These are phyloP conservation scores for Oxyria digyna DNA, from an alignment of 148 eudicot species.

Conservation along the genomic window DNA sequence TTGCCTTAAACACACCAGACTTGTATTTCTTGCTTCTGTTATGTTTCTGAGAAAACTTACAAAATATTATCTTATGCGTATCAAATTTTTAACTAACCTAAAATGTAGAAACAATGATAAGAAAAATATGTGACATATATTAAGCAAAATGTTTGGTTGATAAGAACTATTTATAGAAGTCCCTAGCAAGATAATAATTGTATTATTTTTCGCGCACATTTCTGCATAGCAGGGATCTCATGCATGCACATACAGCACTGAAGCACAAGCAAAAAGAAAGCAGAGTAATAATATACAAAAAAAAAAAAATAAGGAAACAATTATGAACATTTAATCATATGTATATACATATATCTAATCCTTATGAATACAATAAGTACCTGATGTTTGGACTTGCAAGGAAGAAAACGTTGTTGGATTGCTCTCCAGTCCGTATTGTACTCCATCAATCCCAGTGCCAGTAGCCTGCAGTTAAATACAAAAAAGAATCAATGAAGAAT, in stretches of 20 bases:
- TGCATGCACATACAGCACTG: background rate
- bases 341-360: background rate
- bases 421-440: slow-evolving; percentile 88
- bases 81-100: background rate
- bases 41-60: background rate
- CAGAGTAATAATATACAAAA: background rate
- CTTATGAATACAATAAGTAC: slow-evolving; percentile 20
- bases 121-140: background rate
- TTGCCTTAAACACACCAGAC: background rate
- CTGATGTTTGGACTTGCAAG: slow-evolving; percentile 94
- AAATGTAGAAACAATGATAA: background rate
- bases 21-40: background rate
- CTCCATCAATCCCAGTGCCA: slow-evolving; percentile 85
- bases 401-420: slow-evolving; percentile 78
- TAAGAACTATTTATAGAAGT: background rate
- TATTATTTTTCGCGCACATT: background rate
- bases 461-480: slow-evolving; percentile 41
- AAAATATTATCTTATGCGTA: background rate
- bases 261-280: background rate
- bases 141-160: background rate
- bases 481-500: background rate
- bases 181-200: background rate
- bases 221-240: background rate
- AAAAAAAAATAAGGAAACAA: background rate
- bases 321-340: background rate